These are phyloP conservation scores for Didymella segeticola DNA, from an alignment of 2,329 filamentous ascomycete species.

Conservation along the genomic window DNA sequence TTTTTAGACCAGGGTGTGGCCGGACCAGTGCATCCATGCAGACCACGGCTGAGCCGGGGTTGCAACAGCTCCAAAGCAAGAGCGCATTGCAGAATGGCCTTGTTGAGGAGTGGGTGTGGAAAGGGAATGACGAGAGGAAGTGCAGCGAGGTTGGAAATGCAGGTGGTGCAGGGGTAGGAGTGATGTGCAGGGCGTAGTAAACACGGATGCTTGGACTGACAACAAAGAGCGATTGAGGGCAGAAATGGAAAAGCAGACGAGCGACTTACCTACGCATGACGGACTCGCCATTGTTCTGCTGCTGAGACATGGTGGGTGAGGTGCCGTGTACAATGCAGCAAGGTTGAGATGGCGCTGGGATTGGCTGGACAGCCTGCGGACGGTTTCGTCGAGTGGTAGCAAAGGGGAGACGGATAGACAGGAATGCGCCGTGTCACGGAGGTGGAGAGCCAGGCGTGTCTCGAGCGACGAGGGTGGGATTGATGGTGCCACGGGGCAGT, in stretches of 20 bases:
- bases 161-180: not conserved
- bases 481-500: constrained; percentile 6
- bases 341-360: not conserved
- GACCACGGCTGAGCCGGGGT: constrained; percentile 43
- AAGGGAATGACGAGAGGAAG: not conserved
- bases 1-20: constrained; percentile 45
- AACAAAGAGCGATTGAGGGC: not conserved
- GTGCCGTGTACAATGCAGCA: constrained; percentile 4
- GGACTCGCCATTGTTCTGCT: constrained; percentile 54
- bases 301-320: constrained; percentile 44
- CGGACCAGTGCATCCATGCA: constrained; percentile 50
- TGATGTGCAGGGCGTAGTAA: constrained; percentile 1
- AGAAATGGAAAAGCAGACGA: constrained; percentile 20
- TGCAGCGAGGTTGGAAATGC: constrained; percentile 1
- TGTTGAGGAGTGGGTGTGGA: not conserved
- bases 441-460: constrained; percentile 5
- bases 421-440: constrained; percentile 1
- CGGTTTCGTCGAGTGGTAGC: not conserved
- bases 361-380: constrained; percentile 4
- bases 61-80: constrained; percentile 12
- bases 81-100: constrained; percentile 7
- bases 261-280: constrained; percentile 70
- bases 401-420: not conserved
- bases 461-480: not conserved
- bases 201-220: constrained; percentile 6